Conservation (phyloP, 352 stramenopile species). For the Pythium biforme region DNA sequence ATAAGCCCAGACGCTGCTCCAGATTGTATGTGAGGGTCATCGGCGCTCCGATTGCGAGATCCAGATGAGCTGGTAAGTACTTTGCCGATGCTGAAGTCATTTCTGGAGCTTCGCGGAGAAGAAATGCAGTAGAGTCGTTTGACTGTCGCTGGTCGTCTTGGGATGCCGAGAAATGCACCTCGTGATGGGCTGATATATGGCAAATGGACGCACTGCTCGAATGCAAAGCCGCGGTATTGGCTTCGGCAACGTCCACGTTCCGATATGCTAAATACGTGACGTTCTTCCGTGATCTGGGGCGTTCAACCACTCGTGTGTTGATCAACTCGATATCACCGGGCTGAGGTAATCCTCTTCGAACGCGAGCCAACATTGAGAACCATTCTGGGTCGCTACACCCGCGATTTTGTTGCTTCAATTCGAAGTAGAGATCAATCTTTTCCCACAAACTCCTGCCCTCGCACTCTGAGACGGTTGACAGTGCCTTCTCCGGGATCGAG, state of each 20-base stretch:
- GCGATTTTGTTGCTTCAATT: neutral
- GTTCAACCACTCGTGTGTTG: neutral
- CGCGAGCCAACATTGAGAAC: neutral
- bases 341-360: neutral
- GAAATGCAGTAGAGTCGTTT: neutral
- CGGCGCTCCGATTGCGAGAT: neutral
- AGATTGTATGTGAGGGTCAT: conserved; percentile 6
- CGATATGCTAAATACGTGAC: neutral
- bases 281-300: neutral
- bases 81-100: neutral
- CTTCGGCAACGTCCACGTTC: neutral
- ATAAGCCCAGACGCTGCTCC: conserved; percentile 2
- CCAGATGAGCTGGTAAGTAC: neutral
- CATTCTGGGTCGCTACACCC: neutral
- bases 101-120: neutral
- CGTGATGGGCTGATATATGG: conserved; percentile 1
- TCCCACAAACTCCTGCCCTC: neutral
- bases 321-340: neutral
- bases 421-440: neutral
- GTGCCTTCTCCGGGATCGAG: neutral
- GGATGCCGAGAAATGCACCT: conserved; percentile 24
- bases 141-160: neutral
- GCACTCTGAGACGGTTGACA: neutral
- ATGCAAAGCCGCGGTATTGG: neutral
- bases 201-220: neutral